Conservation (phyloP, 73 alveolate genomes). For the Paramecium pentaurelia region DNA sequence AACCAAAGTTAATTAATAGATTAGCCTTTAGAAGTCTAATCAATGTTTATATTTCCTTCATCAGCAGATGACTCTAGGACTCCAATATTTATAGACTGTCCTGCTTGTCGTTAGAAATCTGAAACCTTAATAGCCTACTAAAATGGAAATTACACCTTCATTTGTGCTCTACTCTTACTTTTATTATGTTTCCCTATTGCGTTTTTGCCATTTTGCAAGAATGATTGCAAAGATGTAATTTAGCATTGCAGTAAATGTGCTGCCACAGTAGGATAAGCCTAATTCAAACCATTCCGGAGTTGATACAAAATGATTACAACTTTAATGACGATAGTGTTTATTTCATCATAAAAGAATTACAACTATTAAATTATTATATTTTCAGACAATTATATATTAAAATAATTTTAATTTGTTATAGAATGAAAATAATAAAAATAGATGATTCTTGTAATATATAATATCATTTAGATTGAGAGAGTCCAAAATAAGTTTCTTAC, state of each 20-base stretch:
- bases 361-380: not conserved
- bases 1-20: not conserved
- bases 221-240: constrained; percentile 6
- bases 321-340: not conserved
- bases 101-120: not conserved
- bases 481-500: not conserved
- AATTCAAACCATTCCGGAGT: not conserved
- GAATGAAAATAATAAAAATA: not conserved
- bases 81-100: not conserved
- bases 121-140: not conserved
- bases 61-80: not conserved
- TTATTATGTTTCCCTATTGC: not conserved
- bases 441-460: not conserved
- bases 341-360: not conserved
- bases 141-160: not conserved
- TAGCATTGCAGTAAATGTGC: not conserved
- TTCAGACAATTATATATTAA: not conserved
- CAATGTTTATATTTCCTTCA: not conserved
- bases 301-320: not conserved
- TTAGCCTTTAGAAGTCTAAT: not conserved
- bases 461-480: not conserved
- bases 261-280: not conserved
- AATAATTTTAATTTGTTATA: not conserved
- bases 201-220: not conserved
- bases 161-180: not conserved